These are phyloP conservation scores for Stachybotrys elegans DNA, from an alignment of 2,329 filamentous ascomycete genomes.

Conservation along the genomic window DNA sequence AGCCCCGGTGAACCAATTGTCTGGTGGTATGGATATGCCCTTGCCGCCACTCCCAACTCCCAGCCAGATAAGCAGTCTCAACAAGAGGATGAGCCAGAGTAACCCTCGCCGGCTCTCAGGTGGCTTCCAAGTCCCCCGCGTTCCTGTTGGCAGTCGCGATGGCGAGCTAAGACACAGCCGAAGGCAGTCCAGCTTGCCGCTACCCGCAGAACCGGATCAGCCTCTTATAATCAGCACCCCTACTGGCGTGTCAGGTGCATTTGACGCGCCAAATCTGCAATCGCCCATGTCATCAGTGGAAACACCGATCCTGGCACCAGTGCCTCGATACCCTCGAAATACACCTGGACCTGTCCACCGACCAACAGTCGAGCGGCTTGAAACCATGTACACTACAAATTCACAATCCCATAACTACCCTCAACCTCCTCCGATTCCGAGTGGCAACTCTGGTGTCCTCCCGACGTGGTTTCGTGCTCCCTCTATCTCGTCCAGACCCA, in stretches of 20 bases:
- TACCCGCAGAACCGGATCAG: conserved; percentile 34
- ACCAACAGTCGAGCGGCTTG: conserved; percentile 48
- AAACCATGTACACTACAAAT: conserved; percentile 46
- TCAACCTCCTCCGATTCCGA: conserved; percentile 5
- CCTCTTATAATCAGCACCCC: conserved; percentile 59
- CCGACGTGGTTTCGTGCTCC: conserved; percentile 31
- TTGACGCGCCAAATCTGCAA: conserved; percentile 36
- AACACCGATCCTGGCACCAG: conserved; percentile 46
- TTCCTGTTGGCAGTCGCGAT: conserved; percentile 31
- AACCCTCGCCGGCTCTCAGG: conserved; percentile 38
- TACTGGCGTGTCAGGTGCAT: conserved; percentile 47
- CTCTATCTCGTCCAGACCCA: conserved; percentile 27
- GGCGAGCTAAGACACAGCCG: conserved; percentile 12
- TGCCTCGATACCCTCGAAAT: conserved; percentile 45
- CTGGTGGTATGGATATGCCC: conserved; percentile 26
- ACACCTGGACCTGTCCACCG: conserved; percentile 24
- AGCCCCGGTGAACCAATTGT: conserved; percentile 28
- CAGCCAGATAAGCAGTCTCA: conserved; percentile 33
- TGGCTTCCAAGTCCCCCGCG: conserved; percentile 34
- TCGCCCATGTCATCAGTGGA: conserved; percentile 29
- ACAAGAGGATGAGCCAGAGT: conserved; percentile 31
- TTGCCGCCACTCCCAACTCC: conserved; percentile 33
- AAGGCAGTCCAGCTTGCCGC: conserved; percentile 6
- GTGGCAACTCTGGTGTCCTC: conserved; percentile 14
- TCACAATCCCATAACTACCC: conserved; percentile 13